Percentiles rank a stretch among this genome's conserved stretches.
phyloP scores from a whole-genome alignment of 192 early-diverging fungal species.

The Lunasporangiospora selenospora region DNA sequence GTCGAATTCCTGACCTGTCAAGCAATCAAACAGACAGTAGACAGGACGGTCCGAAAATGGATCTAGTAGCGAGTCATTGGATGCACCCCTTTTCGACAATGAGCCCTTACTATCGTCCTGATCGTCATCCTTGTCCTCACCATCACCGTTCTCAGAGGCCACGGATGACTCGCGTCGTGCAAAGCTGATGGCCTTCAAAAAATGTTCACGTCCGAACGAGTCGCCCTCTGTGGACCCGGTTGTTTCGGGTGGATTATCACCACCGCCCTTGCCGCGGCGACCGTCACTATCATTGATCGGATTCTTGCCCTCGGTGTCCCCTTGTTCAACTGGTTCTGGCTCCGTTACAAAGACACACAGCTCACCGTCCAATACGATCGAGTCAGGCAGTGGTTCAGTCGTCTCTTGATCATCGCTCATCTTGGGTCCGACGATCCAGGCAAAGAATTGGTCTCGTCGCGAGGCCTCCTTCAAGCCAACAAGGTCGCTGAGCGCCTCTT shows the following conservation, averaged over 20 bases:
- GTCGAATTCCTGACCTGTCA: constrained; percentile 43
- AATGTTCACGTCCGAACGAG: constrained; percentile 24
- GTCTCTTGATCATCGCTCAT: not conserved
- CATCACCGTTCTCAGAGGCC: not conserved
- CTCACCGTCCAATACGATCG: constrained; percentile 56
- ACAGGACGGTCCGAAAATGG: constrained; percentile 36
- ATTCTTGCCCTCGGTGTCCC: not conserved
- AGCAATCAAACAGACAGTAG: constrained; percentile 58
- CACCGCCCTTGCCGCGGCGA: not conserved
- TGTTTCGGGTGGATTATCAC: too few species aligned
- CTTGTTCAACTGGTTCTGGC: too few species aligned
- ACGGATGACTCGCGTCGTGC: not conserved
- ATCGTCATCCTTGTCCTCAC: constrained; percentile 2
- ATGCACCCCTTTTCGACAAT: too few species aligned
- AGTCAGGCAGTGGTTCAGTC: not conserved
- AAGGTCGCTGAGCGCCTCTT: constrained; percentile 6
- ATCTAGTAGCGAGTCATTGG: too few species aligned
- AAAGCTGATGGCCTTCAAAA: constrained; percentile 20
- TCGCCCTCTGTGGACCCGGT: too few species aligned
- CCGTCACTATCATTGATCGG: not conserved
- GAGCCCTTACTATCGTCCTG: not conserved
- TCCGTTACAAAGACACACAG: constrained; percentile 49
- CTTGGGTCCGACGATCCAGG: not conserved
- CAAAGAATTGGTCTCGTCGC: constrained; percentile 16
- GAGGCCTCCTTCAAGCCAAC: not conserved